These are phyloP conservation scores for Raphanus hybrid DNA, from an alignment of 441 rosid species.

Conservation along the genomic window DNA sequence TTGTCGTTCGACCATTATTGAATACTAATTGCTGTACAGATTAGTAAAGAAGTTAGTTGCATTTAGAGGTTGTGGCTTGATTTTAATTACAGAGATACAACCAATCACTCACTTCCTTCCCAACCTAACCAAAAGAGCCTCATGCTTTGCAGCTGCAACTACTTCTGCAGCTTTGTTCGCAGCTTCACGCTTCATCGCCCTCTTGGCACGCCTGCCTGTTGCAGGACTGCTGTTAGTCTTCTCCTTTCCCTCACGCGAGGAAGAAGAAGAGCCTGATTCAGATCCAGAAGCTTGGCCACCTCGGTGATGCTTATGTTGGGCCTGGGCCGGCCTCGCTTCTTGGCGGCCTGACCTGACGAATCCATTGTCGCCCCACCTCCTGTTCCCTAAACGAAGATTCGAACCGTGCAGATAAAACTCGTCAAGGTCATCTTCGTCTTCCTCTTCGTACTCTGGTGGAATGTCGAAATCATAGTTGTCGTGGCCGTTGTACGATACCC, in stretches of 20 bases:
- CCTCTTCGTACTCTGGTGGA: no score
- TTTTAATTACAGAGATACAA: constrained; percentile 39
- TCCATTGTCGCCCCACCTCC: constrained; percentile 42
- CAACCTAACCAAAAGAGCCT: constrained; percentile 67
- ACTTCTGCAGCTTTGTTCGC: constrained; percentile 73
- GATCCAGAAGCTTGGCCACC: not conserved
- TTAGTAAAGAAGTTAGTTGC: constrained; percentile 14
- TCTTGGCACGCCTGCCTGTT: constrained; percentile 86
- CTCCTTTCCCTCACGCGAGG: constrained; percentile 56
- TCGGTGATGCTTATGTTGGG: not conserved
- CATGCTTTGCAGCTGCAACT: constrained; percentile 73
- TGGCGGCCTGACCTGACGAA: constrained; percentile 81
- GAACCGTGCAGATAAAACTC: constrained; percentile 31
- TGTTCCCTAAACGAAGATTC: constrained; percentile 68
- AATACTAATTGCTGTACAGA: constrained; percentile 34
- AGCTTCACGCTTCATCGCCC: constrained; percentile 92
- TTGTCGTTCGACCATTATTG: constrained; percentile 33
- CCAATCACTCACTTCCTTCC: constrained; percentile 54
- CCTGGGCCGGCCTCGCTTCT: constrained; percentile 71
- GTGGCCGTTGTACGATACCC: constrained; percentile 21
- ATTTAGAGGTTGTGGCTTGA: not conserved
- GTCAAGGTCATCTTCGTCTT: no score
- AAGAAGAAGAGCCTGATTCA: constrained; percentile 37
- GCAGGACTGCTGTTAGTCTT: constrained; percentile 37
- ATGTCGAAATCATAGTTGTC: no score